These are phyloP conservation scores for Ustilago curta DNA, from an alignment of 1,284 basidiomycete genomes.

Conservation along the genomic window DNA sequence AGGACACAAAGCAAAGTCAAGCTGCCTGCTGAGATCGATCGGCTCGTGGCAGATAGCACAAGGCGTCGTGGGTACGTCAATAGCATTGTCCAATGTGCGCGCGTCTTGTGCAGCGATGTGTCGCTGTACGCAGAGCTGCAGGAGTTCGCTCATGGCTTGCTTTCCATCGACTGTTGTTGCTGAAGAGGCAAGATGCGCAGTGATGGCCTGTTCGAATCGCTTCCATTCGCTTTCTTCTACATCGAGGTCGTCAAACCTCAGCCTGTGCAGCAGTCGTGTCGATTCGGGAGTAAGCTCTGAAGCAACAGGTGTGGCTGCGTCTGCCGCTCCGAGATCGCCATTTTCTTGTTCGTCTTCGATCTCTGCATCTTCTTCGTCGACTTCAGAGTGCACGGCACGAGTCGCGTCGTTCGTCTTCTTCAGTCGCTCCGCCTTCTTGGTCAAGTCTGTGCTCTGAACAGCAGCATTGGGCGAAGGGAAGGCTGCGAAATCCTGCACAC, in stretches of 20 bases:
- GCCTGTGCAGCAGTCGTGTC: slow-evolving; percentile 12
- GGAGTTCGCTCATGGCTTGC: slow-evolving; percentile 24
- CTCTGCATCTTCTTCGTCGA: slow-evolving; percentile 18
- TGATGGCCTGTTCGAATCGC: slow-evolving; percentile 17
- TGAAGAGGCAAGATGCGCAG: neutral
- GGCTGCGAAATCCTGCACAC: slow-evolving; percentile 34
- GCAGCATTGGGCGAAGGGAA: slow-evolving; percentile 19
- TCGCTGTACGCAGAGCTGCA: slow-evolving; percentile 33
- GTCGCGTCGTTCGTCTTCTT: slow-evolving; percentile 21
- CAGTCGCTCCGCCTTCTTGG: slow-evolving; percentile 31
- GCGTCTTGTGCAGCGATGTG: slow-evolving; percentile 36
- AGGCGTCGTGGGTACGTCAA: slow-evolving; percentile 5
- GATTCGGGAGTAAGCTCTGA: neutral
- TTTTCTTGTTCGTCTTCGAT: slow-evolving; percentile 11
- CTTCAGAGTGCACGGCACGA: neutral
- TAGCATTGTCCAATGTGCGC: slow-evolving; percentile 12
- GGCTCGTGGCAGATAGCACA: slow-evolving; percentile 29
- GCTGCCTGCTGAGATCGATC: slow-evolving; percentile 33
- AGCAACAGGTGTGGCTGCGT: neutral
- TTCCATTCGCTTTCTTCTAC: slow-evolving; percentile 41
- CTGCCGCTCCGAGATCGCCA: neutral
- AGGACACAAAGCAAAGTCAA: slow-evolving; percentile 39
- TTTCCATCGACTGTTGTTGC: neutral
- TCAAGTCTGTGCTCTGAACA: slow-evolving; percentile 23
- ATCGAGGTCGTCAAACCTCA: slow-evolving; percentile 38